Conservation (phyloP, 345 rosid species). For the Conringia planisiliqua region DNA sequence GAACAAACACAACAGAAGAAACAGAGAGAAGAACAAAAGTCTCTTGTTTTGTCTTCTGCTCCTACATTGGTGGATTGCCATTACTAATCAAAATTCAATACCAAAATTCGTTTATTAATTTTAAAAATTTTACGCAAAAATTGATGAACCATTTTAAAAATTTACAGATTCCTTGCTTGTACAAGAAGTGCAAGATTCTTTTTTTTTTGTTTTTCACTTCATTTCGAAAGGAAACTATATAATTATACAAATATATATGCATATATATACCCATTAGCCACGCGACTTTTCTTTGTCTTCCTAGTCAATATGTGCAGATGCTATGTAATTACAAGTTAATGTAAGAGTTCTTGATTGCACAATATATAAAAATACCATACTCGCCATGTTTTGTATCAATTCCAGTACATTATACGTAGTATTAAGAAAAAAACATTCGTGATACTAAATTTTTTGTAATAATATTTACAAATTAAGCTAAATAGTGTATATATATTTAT, state of each 20-base stretch:
- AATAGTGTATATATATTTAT: too few relatives aligned
- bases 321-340: slow-evolving; percentile 17
- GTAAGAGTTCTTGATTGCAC: neutral
- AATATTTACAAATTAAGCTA: neutral
- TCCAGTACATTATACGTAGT: too few relatives aligned
- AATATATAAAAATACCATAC: neutral
- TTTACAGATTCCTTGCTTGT: slow-evolving; percentile 32
- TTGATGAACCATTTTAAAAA: slow-evolving; percentile 15
- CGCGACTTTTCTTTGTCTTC: neutral
- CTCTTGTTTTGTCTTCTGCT: slow-evolving; percentile 70
- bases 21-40: slow-evolving; percentile 36
- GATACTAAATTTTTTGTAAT: neutral
- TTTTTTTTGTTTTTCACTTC: neutral
- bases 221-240: slow-evolving; percentile 15
- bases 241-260: slow-evolving; percentile 1
- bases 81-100: slow-evolving; percentile 46
- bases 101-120: neutral
- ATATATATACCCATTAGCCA: slow-evolving; percentile 9
- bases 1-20: slow-evolving; percentile 40
- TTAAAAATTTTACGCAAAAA: neutral
- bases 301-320: slow-evolving; percentile 6
- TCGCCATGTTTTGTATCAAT: neutral
- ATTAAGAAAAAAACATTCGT: too few relatives aligned
- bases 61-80: slow-evolving; percentile 94
- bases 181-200: slow-evolving; percentile 24